Conservation (phyloP, 2,329 filamentous ascomycete species). For the Monilinia fructigena region DNA sequence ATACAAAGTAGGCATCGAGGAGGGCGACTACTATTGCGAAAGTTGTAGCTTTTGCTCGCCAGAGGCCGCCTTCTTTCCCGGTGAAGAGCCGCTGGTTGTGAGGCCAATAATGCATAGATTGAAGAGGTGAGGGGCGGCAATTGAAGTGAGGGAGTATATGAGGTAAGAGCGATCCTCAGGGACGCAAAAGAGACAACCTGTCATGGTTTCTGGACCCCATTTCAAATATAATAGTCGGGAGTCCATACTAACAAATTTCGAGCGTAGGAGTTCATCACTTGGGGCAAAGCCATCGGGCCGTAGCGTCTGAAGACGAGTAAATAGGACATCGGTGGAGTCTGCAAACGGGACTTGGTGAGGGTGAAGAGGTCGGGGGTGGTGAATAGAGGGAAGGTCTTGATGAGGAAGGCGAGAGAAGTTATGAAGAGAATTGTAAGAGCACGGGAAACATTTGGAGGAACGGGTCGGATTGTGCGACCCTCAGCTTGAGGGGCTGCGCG, state of each 20-base stretch:
- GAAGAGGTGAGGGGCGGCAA: constrained; percentile 74
- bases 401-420: constrained; percentile 52
- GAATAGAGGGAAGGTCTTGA: constrained; percentile 65
- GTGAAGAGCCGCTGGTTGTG: constrained; percentile 67
- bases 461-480: constrained; percentile 53
- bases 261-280: constrained; percentile 63
- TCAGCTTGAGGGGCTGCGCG: constrained; percentile 47
- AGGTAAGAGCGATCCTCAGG: constrained; percentile 73
- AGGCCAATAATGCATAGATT: constrained; percentile 73
- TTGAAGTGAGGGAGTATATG: constrained; percentile 72
- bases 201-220: constrained; percentile 72
- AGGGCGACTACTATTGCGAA: constrained; percentile 57
- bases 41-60: constrained; percentile 70
- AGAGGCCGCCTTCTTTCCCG: constrained; percentile 62
- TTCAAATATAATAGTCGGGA: constrained; percentile 79
- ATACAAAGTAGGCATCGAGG: constrained; percentile 65
- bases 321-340: constrained; percentile 81
- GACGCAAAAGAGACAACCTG: constrained; percentile 78
- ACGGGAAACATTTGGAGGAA: constrained; percentile 54
- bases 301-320: constrained; percentile 66
- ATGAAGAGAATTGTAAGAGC: constrained; percentile 60
- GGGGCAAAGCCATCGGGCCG: constrained; percentile 53
- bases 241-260: constrained; percentile 67
- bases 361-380: constrained; percentile 79
- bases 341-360: constrained; percentile 74